Evolutionary conservation across 1,284 basidiomycete genomes (phyloP).

Genomic region (Malassezia obtusa): DNA sequence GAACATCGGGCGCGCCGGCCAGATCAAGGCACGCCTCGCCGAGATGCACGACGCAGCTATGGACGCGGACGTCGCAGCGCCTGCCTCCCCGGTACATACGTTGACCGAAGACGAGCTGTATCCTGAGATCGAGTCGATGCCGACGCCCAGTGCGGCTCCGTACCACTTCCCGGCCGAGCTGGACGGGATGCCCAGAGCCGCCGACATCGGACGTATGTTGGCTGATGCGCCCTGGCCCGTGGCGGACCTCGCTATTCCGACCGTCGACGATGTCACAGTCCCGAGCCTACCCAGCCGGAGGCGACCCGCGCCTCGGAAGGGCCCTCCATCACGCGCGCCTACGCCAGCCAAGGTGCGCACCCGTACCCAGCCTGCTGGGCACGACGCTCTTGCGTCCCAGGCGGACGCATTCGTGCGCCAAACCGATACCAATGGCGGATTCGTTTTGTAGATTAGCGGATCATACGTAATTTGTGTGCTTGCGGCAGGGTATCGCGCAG

Average conservation of each 20-base stretch:
- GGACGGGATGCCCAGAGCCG: conserved; percentile 27
- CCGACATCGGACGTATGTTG: conserved; percentile 21
- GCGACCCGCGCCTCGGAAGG: too few species aligned
- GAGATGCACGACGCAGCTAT: conserved; percentile 27
- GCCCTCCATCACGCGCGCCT: too few species aligned
- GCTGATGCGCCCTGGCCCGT: background rate
- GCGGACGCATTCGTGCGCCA: background rate
- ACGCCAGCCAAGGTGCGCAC: too few species aligned
- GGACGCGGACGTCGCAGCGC: background rate
- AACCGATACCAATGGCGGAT: background rate
- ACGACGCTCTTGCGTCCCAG: background rate
- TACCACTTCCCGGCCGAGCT: conserved; percentile 30
- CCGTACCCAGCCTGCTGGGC: background rate
- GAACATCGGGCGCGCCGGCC: conserved; percentile 34
- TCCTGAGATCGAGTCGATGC: conserved; percentile 38
- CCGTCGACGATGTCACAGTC: background rate
- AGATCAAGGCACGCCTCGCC: conserved; percentile 36
- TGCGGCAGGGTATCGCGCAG: conserved; percentile 56
- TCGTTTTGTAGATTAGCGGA: conserved; percentile 13
- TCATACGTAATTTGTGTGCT: conserved; percentile 30
- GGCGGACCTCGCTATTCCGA: background rate
- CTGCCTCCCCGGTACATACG: background rate
- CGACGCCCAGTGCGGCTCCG: conserved; percentile 12
- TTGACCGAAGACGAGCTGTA: conserved; percentile 36
- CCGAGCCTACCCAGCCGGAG: too few species aligned